A percentile compares a stretch with the other conserved stretches of the same genome.
Conservation (phyloP, 1,284 basidiomycete genomes). For the Gomphus bonarii region DNA sequence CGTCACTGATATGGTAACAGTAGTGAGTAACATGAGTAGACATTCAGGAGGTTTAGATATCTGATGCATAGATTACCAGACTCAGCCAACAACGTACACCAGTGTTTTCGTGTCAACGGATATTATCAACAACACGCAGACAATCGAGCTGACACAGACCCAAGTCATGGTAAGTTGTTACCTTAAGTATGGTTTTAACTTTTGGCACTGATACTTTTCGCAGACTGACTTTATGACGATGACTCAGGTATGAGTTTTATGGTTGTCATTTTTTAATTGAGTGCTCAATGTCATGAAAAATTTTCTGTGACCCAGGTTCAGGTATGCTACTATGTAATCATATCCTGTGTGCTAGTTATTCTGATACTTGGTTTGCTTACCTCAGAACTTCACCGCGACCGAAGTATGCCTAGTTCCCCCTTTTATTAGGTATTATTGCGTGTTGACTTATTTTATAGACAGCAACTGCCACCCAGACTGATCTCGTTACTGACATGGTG, state of each 20-base stretch:
- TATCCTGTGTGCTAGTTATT: too few relatives aligned
- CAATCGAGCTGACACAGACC: slow-evolving; percentile 36
- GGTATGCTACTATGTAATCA: slow-evolving; percentile 19
- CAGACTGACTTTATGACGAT: slow-evolving; percentile 28
- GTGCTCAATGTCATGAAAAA: not conserved
- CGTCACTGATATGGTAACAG: slow-evolving; percentile 30
- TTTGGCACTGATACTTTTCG: slow-evolving; percentile 21
- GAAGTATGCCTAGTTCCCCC: slow-evolving; percentile 24
- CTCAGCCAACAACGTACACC: slow-evolving; percentile 43
- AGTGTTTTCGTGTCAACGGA: slow-evolving; percentile 43
- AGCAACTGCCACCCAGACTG: slow-evolving; percentile 26
- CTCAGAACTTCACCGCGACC: slow-evolving; percentile 35
- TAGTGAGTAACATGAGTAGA: slow-evolving; percentile 19
- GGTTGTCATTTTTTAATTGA: not conserved
- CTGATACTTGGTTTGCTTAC: too few relatives aligned
- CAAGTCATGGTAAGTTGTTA: slow-evolving; percentile 10
- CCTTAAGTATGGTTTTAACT: not conserved
- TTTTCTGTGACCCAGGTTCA: slow-evolving; percentile 33
- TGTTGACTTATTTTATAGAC: slow-evolving; percentile 31
- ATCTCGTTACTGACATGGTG: slow-evolving; percentile 29
- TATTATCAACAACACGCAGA: slow-evolving; percentile 53
- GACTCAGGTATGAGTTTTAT: slow-evolving; percentile 1
- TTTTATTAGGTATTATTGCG: slow-evolving; percentile 11
- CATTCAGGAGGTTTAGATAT: not conserved
- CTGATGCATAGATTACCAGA: not conserved